Evolutionary conservation across 805 yeast genomes (phyloP), one percentile per base, ranked within the genome.

Genomic region (Hanseniaspora mollemarum): DNA sequence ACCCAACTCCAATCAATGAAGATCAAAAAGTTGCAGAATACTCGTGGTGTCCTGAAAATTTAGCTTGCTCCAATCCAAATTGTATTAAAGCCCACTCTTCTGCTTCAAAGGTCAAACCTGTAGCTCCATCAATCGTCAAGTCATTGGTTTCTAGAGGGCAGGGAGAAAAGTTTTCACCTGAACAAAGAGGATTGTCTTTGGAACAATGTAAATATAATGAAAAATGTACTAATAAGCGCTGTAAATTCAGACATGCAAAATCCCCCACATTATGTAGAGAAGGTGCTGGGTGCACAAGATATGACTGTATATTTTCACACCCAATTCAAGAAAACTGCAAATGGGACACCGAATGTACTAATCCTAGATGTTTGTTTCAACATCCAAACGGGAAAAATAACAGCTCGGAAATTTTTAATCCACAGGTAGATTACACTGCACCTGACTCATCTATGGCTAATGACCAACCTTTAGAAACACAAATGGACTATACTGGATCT

Each of bases 31-130:
- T 87, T 37, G 69, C 75, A 15, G 73, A 74, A 16, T 67, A 76
- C 43, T 81, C 78, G 56, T 84, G 94, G 94, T 87, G 96, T 69
- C 68, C 80, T 7, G 77, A 71, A 33, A 84, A 84, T 56, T 73
- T 81, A 57, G 64, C 67, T 19, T 87, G 96, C 68, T 56, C 65
- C 24, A 77, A 86, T 60, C 63, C 72, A 0, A 57, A 60, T 15
- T 87, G 96, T 67, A 70, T 69, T 50, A 80, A 75, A 58, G 87
- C 94, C 0, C 96, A 87, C 66, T 85, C 95, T 1, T 85, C 95
- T 2, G 82, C 88, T 36, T 73, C 76, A 9, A 67, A 71, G 54
- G 63, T 74, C 38, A 70, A 57, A 56, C 63, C 63, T 46, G 67
- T 68, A 25, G 58, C 59, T 31, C 65, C 70, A 41, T 58, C 56